These are phyloP conservation scores for Pholiota adiposa DNA, from an alignment of 1,284 basidiomycete genomes.

Conservation along the genomic window DNA sequence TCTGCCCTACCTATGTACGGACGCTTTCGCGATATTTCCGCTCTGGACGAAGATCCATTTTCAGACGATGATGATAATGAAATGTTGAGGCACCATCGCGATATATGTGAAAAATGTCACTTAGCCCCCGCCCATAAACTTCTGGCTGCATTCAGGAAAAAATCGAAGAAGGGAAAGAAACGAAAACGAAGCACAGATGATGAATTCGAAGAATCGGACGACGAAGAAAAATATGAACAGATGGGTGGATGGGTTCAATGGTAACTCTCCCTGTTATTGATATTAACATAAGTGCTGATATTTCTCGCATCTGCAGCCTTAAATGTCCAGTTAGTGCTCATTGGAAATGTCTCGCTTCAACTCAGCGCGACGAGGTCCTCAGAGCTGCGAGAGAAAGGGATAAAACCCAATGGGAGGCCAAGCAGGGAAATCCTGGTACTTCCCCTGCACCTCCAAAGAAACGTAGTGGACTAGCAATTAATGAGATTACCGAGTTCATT, in stretches of 20 bases:
- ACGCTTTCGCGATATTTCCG: slow-evolving; percentile 58
- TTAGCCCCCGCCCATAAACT: slow-evolving; percentile 58
- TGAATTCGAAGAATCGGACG: slow-evolving; percentile 56
- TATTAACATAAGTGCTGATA: slow-evolving; percentile 8
- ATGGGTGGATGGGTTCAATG: slow-evolving; percentile 89
- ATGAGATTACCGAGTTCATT: slow-evolving; percentile 77
- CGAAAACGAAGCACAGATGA: slow-evolving; percentile 44
- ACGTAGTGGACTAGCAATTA: slow-evolving; percentile 48
- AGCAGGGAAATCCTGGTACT: slow-evolving; percentile 29
- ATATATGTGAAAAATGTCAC: slow-evolving; percentile 74
- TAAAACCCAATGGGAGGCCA: slow-evolving; percentile 40
- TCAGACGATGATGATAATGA: slow-evolving; percentile 62
- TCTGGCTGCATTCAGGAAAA: slow-evolving; percentile 42
- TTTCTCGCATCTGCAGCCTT: slow-evolving; percentile 46
- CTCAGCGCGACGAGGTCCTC: slow-evolving; percentile 75
- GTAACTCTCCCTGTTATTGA: slow-evolving; percentile 44
- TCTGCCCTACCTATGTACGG: slow-evolving; percentile 55
- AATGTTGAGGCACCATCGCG: slow-evolving; percentile 61
- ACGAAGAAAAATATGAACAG: slow-evolving; percentile 54
- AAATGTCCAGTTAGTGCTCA: slow-evolving; percentile 80
- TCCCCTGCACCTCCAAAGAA: slow-evolving; percentile 35
- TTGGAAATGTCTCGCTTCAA: slow-evolving; percentile 75
- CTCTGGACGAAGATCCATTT: slow-evolving; percentile 59
- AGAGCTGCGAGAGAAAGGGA: slow-evolving; percentile 63
- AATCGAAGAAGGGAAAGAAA: slow-evolving; percentile 45